Evolutionary conservation across 306 rosid genomes (phyloP).

Genomic region (Astragalus membranaceus): DNA sequence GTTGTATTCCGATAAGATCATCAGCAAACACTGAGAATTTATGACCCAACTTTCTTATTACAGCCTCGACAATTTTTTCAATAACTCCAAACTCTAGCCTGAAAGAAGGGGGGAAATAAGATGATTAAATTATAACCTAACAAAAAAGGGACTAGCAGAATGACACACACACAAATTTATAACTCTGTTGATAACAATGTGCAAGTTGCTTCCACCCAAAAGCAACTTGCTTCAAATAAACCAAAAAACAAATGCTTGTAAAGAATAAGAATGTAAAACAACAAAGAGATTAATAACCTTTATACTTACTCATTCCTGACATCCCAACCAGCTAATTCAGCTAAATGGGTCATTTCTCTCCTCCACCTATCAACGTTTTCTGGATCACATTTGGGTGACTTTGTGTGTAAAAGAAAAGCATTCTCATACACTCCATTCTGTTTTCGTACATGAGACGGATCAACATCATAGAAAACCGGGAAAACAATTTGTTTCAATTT

Average conservation of each 20-base stretch:
- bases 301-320: background rate
- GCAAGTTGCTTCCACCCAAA: too few relatives aligned
- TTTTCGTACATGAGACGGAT: background rate
- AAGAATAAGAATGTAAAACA: background rate
- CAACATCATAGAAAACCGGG: background rate
- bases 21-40: background rate
- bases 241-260: background rate
- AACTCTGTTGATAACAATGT: too few relatives aligned
- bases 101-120: background rate
- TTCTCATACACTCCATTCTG: background rate
- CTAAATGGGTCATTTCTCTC: background rate
- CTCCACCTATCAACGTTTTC: background rate
- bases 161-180: too few relatives aligned
- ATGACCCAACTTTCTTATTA: background rate
- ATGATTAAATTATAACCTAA: background rate
- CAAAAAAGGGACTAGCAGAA: background rate
- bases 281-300: background rate
- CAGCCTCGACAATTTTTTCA: background rate
- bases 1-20: conserved; percentile 14
- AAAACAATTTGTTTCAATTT: background rate
- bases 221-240: background rate
- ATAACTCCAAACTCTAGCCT: background rate
- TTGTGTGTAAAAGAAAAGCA: background rate
- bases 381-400: background rate
- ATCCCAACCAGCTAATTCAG: background rate